Evolutionary conservation across 176 grass and related monocot genomes (phyloP).

Genomic region (Coix lacrymajobi): DNA sequence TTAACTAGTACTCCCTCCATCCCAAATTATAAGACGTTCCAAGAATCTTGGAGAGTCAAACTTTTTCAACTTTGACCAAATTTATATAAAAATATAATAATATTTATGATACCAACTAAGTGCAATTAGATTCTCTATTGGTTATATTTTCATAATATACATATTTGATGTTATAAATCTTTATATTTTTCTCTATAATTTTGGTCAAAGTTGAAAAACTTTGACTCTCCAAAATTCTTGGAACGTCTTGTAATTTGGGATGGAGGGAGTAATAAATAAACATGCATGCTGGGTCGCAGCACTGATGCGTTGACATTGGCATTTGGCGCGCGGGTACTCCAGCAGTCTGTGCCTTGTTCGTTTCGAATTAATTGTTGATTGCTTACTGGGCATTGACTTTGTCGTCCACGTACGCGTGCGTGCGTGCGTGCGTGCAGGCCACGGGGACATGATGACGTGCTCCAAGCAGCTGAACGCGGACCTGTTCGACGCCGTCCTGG

Average conservation of each 20-base stretch:
- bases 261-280: neutral
- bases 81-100: too few species aligned
- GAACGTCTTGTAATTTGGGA: too few species aligned
- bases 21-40: too few species aligned
- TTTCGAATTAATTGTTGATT: neutral
- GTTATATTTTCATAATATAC: too few species aligned
- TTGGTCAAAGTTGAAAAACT: too few species aligned
- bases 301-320: conserved; percentile 4
- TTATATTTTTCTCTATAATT: too few species aligned
- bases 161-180: too few species aligned
- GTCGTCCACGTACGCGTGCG: neutral
- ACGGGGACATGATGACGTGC: conserved; percentile 61
- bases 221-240: too few species aligned
- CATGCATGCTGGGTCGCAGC: neutral
- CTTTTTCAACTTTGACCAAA: too few species aligned
- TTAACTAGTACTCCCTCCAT: neutral
- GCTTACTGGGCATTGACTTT: conserved; percentile 12
- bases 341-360: neutral
- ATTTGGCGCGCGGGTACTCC: neutral
- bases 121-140: too few species aligned
- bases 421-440: conserved; percentile 36
- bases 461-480: conserved; percentile 50
- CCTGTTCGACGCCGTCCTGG: conserved; percentile 65
- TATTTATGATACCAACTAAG: too few species aligned
- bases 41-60: too few species aligned